Evolutionary conservation across 495 filamentous ascomycete species (phyloP).

Genomic region (Achaetomiella virescens): DNA sequence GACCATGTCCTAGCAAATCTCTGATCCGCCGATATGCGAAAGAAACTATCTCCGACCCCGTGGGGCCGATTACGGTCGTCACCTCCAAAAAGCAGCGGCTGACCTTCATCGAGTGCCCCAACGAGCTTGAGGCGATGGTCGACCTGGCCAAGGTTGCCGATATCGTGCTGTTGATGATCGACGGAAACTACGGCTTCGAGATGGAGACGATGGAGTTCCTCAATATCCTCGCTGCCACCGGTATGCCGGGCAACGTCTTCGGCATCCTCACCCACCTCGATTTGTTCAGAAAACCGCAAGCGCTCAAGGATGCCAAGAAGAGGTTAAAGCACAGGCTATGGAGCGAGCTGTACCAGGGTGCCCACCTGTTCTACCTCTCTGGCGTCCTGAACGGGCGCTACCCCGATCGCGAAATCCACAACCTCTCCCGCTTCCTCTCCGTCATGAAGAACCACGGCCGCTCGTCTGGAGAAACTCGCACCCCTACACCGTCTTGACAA

Average conservation of each 20-base stretch:
- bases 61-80: constrained; percentile 88
- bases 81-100: constrained; percentile 88
- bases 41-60: constrained; percentile 81
- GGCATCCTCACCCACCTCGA: constrained; percentile 95
- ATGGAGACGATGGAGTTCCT: constrained; percentile 99
- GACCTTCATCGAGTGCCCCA: constrained; percentile 94
- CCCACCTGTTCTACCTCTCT: constrained; percentile 92
- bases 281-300: constrained; percentile 86
- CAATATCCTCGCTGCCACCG: constrained; percentile 79
- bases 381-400: constrained; percentile 95
- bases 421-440: constrained; percentile 85
- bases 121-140: constrained; percentile 90
- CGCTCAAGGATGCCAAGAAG: constrained; percentile 87
- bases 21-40: constrained; percentile 92
- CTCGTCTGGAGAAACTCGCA: constrained; percentile 95
- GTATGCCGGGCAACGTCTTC: constrained; percentile 98
- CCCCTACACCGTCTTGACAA: constrained; percentile 87
- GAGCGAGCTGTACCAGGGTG: constrained; percentile 93
- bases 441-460: constrained; percentile 97
- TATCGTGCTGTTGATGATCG: constrained; percentile 94
- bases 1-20: constrained; percentile 53
- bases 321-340: constrained; percentile 91
- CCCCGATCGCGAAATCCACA: constrained; percentile 93
- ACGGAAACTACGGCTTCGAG: constrained; percentile 96
- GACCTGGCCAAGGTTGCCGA: constrained; percentile 95